Percentiles rank a stretch among this genome's conserved stretches.
phyloP scores from a whole-genome alignment of 345 rosid species.

The Xanthoceras sorbifolium region DNA sequence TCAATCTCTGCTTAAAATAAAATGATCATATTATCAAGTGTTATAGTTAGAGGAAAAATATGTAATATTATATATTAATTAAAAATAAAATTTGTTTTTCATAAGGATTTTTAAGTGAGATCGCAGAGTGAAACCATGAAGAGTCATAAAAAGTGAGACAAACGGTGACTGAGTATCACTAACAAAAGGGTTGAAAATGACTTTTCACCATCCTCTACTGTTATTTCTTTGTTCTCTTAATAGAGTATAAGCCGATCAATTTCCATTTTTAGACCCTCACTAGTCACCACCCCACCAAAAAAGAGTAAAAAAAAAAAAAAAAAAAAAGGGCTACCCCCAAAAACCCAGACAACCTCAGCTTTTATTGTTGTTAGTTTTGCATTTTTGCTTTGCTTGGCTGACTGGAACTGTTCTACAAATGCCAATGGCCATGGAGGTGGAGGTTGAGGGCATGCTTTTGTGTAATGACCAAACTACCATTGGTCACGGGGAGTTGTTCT shows the following conservation, averaged over 20 bases:
- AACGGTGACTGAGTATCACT: constrained; percentile 36
- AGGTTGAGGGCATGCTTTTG: background rate
- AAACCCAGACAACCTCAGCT: constrained; percentile 24
- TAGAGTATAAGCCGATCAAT: constrained; percentile 3
- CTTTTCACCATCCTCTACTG: constrained; percentile 40
- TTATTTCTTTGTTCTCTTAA: background rate
- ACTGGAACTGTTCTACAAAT: background rate
- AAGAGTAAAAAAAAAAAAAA: background rate
- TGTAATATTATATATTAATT: no score
- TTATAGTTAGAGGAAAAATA: no score
- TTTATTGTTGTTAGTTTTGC: background rate
- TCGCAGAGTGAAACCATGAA: no score
- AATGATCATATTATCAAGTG: no score
- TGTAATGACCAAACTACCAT: constrained; percentile 42
- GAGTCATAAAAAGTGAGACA: constrained; percentile 17
- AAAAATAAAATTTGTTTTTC: no score
- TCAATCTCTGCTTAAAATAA: no score
- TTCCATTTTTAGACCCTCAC: constrained; percentile 16
- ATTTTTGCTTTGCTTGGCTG: background rate
- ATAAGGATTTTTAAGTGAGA: no score
- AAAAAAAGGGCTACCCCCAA: background rate
- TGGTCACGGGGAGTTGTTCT: constrained; percentile 10
- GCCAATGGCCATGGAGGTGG: background rate
- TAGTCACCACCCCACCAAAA: constrained; percentile 2
- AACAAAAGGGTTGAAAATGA: constrained; percentile 35